Evolutionary conservation across 441 rosid genomes (phyloP).

Genomic region (Populus hybrid): DNA sequence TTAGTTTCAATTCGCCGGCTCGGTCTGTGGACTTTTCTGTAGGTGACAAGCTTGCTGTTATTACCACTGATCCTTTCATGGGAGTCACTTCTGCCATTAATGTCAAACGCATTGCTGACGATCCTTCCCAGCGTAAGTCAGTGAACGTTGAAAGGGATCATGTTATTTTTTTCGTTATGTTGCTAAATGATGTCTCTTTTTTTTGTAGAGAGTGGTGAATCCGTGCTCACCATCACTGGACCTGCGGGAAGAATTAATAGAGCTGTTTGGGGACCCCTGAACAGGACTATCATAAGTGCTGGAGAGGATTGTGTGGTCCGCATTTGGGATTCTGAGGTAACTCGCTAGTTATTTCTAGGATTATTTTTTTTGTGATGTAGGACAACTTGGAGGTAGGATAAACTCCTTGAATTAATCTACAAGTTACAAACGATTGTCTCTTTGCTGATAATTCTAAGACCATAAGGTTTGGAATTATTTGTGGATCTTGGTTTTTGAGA

Average conservation of each 20-base stretch:
- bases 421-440: neutral
- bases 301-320: conserved; percentile 87
- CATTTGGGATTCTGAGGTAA: conserved; percentile 90
- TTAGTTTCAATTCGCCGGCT: conserved; percentile 74
- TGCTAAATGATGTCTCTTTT: neutral
- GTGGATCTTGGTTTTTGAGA: neutral
- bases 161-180: neutral
- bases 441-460: neutral
- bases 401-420: neutral
- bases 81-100: conserved; percentile 75
- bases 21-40: conserved; percentile 81
- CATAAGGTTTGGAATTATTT: neutral
- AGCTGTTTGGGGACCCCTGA: conserved; percentile 94
- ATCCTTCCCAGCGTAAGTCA: conserved; percentile 63
- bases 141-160: neutral
- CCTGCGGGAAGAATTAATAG: conserved; percentile 84
- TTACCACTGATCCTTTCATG: conserved; percentile 93
- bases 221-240: conserved; percentile 55
- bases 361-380: neutral
- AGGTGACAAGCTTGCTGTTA: conserved; percentile 83
- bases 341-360: neutral
- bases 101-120: conserved; percentile 68
- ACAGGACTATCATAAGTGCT: conserved; percentile 71
- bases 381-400: neutral
- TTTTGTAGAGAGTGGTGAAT: conserved; percentile 58